Conservation (phyloP, 805 yeast species). For the Ogataea pignaliae region DNA sequence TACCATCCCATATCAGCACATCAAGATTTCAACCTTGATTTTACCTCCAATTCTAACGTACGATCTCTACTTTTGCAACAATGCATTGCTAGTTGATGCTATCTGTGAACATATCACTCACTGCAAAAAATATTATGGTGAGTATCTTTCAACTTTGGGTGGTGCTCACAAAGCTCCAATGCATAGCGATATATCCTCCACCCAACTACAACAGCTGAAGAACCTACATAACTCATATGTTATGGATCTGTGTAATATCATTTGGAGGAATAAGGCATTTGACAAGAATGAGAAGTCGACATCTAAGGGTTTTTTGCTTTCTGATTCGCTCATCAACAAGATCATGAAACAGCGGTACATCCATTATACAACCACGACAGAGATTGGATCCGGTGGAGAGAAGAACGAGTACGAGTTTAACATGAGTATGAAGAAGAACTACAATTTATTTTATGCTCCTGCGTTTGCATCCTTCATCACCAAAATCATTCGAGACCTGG, state of each 20-base stretch:
- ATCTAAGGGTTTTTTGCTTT: conserved; percentile 37
- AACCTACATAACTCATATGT: conserved; percentile 44
- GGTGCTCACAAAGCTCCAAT: conserved; percentile 7
- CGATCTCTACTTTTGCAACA: conserved; percentile 35
- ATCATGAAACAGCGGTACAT: conserved; percentile 25
- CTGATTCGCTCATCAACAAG: conserved; percentile 28
- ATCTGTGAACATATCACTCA: conserved; percentile 42
- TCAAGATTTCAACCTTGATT: conserved; percentile 27
- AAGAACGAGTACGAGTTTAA: conserved; percentile 12
- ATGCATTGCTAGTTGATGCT: conserved; percentile 43
- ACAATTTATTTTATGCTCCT: conserved; percentile 47
- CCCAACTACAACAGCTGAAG: conserved; percentile 21
- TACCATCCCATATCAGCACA: conserved; percentile 17
- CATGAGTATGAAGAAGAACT: conserved; percentile 18
- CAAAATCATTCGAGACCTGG: conserved; percentile 40
- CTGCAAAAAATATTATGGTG: conserved; percentile 34
- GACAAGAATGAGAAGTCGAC: conserved; percentile 30
- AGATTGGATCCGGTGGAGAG: conserved; percentile 21
- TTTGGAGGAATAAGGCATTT: conserved; percentile 55
- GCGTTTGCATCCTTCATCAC: conserved; percentile 43
- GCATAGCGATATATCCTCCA: conserved; percentile 8
- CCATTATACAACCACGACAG: conserved; percentile 20
- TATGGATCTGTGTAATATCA: conserved; percentile 49
- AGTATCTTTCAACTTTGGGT: conserved; percentile 16
- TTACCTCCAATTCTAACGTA: conserved; percentile 38